Conservation (phyloP, 805 yeast genomes). For the Blastobotrys parvus region DNA sequence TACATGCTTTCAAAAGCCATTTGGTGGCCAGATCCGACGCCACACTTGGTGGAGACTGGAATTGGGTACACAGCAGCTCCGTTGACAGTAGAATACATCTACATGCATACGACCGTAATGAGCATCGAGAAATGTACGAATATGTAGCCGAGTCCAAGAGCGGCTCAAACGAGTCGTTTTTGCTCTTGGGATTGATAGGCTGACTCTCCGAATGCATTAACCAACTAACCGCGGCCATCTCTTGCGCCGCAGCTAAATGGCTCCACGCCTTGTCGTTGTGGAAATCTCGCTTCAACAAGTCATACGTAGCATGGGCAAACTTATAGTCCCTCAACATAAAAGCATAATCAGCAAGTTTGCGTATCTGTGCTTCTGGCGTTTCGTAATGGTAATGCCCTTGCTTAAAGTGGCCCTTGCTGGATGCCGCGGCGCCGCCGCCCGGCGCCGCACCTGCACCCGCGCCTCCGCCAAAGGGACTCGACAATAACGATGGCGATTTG, state of each 20-base stretch:
- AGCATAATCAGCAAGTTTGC: slow-evolving; percentile 88
- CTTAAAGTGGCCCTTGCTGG: slow-evolving; percentile 7
- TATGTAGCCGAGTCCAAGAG: slow-evolving; percentile 65
- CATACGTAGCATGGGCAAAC: slow-evolving; percentile 77
- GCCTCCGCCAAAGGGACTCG: slow-evolving; percentile 23
- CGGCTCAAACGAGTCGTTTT: slow-evolving; percentile 35
- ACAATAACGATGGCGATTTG: slow-evolving; percentile 16
- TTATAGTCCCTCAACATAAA: slow-evolving; percentile 85
- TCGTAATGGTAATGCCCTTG: slow-evolving; percentile 50
- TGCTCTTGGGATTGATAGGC: neutral
- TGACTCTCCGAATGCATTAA: slow-evolving; percentile 39
- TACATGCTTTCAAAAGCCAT: slow-evolving; percentile 39
- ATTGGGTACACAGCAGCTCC: slow-evolving; percentile 50
- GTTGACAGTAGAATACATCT: slow-evolving; percentile 58
- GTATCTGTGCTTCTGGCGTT: slow-evolving; percentile 61
- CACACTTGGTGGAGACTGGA: slow-evolving; percentile 31
- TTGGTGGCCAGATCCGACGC: slow-evolving; percentile 38
- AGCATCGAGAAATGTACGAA: slow-evolving; percentile 64
- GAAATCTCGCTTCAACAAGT: slow-evolving; percentile 69
- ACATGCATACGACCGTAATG: slow-evolving; percentile 59
- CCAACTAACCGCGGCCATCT: slow-evolving; percentile 71
- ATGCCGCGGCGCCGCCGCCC: neutral
- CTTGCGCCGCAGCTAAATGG: slow-evolving; percentile 76
- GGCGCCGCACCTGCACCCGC: slow-evolving; percentile 13
- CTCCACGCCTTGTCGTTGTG: slow-evolving; percentile 71